Evolutionary conservation across 805 yeast genomes (phyloP).

Genomic region (Pichia californica): DNA sequence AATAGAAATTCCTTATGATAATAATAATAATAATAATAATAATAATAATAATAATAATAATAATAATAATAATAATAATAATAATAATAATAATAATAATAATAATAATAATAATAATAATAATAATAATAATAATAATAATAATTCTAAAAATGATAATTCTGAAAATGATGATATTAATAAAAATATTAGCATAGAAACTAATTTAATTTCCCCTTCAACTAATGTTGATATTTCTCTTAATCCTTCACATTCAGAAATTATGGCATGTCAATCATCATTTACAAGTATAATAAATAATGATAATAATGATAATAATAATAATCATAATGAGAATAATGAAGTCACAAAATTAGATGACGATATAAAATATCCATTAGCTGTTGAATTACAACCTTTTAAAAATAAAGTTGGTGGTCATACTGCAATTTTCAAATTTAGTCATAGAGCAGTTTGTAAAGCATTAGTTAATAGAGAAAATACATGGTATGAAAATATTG

Average conservation of each 20-base stretch:
- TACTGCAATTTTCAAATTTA: slow-evolving; percentile 90
- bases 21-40: too few species aligned
- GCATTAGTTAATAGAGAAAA: slow-evolving; percentile 88
- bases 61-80: too few species aligned
- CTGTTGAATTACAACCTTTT: slow-evolving; percentile 88
- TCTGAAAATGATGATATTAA: not conserved
- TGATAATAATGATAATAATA: not conserved
- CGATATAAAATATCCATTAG: slow-evolving; percentile 49
- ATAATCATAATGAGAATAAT: slow-evolving; percentile 1
- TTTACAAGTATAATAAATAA: not conserved
- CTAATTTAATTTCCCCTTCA: not conserved
- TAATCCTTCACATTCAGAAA: not conserved
- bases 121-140: too few species aligned
- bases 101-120: too few species aligned
- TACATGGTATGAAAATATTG: slow-evolving; percentile 86
- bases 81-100: too few species aligned
- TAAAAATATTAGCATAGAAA: not conserved
- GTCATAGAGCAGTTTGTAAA: slow-evolving; percentile 89
- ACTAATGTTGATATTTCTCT: not conserved
- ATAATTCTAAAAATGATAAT: too few species aligned
- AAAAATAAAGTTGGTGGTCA: slow-evolving; percentile 97
- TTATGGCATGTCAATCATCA: not conserved
- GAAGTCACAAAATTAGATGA: slow-evolving; percentile 1
- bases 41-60: too few species aligned
- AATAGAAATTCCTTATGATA: too few species aligned